These are phyloP conservation scores for Metrosideros polymorpha DNA, from an alignment of 441 rosid genomes.

Conservation along the genomic window DNA sequence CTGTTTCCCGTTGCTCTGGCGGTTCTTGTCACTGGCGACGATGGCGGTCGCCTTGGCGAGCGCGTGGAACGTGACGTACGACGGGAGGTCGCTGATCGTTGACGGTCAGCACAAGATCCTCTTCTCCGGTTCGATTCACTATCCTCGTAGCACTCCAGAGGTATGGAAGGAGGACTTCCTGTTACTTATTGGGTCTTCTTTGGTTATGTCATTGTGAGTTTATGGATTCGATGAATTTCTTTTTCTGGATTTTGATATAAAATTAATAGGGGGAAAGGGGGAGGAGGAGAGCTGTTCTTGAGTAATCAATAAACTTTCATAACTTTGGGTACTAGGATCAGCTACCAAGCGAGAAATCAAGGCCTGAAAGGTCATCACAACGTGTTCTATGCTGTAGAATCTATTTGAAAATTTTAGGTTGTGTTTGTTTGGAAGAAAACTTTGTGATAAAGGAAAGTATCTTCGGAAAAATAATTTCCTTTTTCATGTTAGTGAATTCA, in stretches of 20 bases:
- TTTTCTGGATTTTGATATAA: not conserved
- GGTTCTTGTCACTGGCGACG: not conserved
- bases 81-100: constrained; percentile 5
- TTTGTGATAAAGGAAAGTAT: too few species aligned
- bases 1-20: not conserved
- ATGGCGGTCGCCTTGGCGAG: not conserved
- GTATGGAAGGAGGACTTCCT: not conserved
- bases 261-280: not conserved
- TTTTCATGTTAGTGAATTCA: too few species aligned
- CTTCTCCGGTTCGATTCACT: constrained; percentile 7
- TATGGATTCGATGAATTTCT: not conserved
- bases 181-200: not conserved
- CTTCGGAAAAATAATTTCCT: too few species aligned
- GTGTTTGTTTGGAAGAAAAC: too few species aligned
- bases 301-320: not conserved
- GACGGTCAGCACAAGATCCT: not conserved
- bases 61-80: not conserved
- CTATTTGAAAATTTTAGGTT: too few species aligned
- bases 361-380: too few species aligned
- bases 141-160: constrained; percentile 6
- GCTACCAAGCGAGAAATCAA: too few species aligned
- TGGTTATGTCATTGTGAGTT: not conserved
- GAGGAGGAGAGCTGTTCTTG: not conserved
- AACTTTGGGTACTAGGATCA: not conserved
- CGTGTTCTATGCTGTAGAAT: too few species aligned